A percentile compares a stretch with the other conserved stretches of the same genome.
Evolutionary conservation across 2,329 filamentous ascomycete genomes (phyloP).

Genomic region (Pseudocercospora pini-densiflorae): DNA sequence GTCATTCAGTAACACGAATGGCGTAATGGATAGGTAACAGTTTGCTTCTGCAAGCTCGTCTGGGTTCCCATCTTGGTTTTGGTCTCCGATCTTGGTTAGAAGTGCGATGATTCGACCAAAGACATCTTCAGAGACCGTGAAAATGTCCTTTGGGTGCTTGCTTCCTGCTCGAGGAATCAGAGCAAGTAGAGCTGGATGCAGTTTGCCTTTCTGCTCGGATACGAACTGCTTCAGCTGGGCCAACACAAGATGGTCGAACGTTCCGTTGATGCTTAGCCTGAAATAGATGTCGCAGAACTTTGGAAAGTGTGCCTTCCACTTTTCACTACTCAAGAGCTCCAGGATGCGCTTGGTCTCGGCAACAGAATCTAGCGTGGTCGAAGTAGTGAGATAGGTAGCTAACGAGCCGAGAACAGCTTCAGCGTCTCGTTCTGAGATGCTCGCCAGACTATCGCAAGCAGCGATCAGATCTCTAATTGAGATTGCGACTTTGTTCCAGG

Average conservation of each 20-base stretch:
- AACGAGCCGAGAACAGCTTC: slow-evolving; percentile 51
- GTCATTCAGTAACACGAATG: slow-evolving; percentile 25
- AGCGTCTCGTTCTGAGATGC: slow-evolving; percentile 31
- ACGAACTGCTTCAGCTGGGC: slow-evolving; percentile 86
- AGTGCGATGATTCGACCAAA: not conserved
- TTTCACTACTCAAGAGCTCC: slow-evolving; percentile 66
- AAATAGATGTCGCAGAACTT: slow-evolving; percentile 83
- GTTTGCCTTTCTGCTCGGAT: slow-evolving; percentile 51
- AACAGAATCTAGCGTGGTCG: slow-evolving; percentile 73
- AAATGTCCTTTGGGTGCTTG: slow-evolving; percentile 14
- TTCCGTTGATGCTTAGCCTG: slow-evolving; percentile 68
- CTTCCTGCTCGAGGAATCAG: slow-evolving; percentile 21
- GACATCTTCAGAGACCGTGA: slow-evolving; percentile 16
- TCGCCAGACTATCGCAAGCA: slow-evolving; percentile 18
- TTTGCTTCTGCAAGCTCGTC: slow-evolving; percentile 21
- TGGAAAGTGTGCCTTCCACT: slow-evolving; percentile 74
- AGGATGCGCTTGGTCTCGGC: slow-evolving; percentile 72
- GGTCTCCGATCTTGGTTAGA: not conserved
- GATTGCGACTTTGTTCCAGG: slow-evolving; percentile 71
- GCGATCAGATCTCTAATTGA: slow-evolving; percentile 39
- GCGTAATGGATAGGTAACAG: slow-evolving; percentile 23
- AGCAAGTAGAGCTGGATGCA: slow-evolving; percentile 14
- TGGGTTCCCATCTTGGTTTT: not conserved
- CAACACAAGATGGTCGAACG: slow-evolving; percentile 78
- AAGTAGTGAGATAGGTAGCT: slow-evolving; percentile 72